Conservation (phyloP, 2,329 filamentous ascomycete genomes). For the Cytospora leucostoma region DNA sequence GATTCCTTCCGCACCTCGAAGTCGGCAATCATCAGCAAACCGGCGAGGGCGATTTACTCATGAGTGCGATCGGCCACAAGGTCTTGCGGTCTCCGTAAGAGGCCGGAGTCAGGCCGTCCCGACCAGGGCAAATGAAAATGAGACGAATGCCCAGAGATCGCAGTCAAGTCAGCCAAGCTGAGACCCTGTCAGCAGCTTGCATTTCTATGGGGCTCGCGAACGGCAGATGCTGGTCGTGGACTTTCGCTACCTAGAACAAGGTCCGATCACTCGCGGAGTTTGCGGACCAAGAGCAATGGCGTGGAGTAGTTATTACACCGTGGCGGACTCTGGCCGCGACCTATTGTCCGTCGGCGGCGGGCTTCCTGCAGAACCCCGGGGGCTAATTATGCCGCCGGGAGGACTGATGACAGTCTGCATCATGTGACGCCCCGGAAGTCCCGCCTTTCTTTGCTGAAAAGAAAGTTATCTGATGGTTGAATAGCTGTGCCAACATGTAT, state of each 20-base stretch:
- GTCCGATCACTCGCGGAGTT: neutral
- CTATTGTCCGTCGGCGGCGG: neutral
- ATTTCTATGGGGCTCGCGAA: neutral
- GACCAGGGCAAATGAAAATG: neutral
- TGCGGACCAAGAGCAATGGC: neutral
- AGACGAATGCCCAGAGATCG: neutral
- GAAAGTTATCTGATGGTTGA: neutral
- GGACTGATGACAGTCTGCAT: neutral
- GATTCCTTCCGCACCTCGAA: neutral
- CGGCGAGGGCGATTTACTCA: neutral
- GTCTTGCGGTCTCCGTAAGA: neutral
- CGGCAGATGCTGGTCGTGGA: neutral
- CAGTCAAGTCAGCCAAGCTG: neutral
- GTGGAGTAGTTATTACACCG: neutral
- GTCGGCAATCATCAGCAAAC: too few species aligned
- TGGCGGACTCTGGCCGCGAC: neutral
- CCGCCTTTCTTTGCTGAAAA: neutral
- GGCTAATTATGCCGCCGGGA: neutral
- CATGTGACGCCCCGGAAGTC: neutral
- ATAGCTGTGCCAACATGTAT: neutral
- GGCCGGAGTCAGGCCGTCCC: neutral
- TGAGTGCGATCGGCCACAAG: neutral
- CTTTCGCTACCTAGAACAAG: neutral
- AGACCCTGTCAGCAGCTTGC: too few species aligned
- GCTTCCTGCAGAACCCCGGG: neutral